Evolutionary conservation across 441 rosid genomes (phyloP), one percentile per base, ranked within the genome.

Genomic region (Raphanus hybrid): DNA sequence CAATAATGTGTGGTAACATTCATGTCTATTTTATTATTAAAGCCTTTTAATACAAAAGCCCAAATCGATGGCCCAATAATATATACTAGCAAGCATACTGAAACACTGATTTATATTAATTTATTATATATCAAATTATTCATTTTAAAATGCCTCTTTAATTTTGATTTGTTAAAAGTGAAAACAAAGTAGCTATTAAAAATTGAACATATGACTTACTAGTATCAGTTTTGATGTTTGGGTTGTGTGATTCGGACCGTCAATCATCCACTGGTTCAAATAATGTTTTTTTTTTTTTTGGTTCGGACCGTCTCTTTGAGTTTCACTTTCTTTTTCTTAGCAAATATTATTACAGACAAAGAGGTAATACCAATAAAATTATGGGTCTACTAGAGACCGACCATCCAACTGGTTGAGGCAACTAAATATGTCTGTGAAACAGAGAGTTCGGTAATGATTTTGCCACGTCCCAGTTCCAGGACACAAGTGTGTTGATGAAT

Each of bases 391-490:
- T 23, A 62, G 64, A 39, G 63, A 16, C 45, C 58, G 34, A 76
- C 64, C 37, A 75, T 34, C 20, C 10, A 37, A 55, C 26, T 6
- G 70, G 48, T 37, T 62, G 8, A 76, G 58, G 37, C 48, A 54
- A 29, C 70, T 39, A 70, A 58, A 16, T 9, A 10, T 64, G 50
- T 0, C 7, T 63, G 11, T 20, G 62, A 70, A 37, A 45, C 34
- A 27, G 29, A 70, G 64, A 76, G 70, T 69, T 26, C 5, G 2
- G 74, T 68, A 20, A 5, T 76, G 64, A 75, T 76, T 20, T 8
- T 52, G 58, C 23, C 16, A 75, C 63, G 41, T 60, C 67, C 72
- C 61, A 45, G 20, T 35, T 20, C 39, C 54, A 48, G 6, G 54
- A 48, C 7, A 48, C 12, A 2, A 60, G 6, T 8, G 16, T 50